phyloP scores from a whole-genome alignment of 768 basidiomycete species.

The Amanita pseudoporphyria region DNA sequence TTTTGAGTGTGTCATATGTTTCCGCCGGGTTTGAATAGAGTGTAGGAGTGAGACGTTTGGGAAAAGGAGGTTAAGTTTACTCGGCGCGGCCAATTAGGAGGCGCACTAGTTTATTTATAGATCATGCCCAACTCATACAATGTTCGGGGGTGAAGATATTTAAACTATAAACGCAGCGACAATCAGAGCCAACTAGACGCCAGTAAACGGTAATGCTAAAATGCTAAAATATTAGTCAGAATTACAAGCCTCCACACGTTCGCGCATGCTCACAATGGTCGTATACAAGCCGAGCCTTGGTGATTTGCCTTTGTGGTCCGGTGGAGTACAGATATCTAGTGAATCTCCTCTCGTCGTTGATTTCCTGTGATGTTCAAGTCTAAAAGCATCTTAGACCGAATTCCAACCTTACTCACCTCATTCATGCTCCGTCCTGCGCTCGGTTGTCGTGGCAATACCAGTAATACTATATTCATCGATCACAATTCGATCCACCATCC shows the following conservation, averaged over 20 bases:
- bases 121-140: background rate
- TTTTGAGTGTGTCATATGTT: background rate
- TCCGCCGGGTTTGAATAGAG: background rate
- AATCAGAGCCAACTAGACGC: no score
- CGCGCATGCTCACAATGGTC: conserved; percentile 47
- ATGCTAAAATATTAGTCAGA: background rate
- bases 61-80: background rate
- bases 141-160: no score
- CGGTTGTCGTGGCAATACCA: conserved; percentile 46
- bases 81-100: background rate
- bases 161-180: no score
- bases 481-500: conserved; percentile 57
- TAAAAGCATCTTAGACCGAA: conserved; percentile 10
- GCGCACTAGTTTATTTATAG: background rate
- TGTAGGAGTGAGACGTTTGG: background rate
- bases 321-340: conserved; percentile 54
- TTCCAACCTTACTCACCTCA: conserved; percentile 34
- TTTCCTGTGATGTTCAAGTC: conserved; percentile 55
- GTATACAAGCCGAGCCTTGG: conserved; percentile 50
- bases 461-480: conserved; percentile 51
- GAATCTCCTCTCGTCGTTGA: conserved; percentile 52
- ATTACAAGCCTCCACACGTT: background rate
- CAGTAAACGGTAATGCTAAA: background rate
- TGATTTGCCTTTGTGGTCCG: conserved; percentile 47
- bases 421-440: conserved; percentile 53